A percentile compares a stretch with the other conserved stretches of the same genome.
Conservation (phyloP, 768 basidiomycete genomes). For the Phlegmacium glaucopus region DNA sequence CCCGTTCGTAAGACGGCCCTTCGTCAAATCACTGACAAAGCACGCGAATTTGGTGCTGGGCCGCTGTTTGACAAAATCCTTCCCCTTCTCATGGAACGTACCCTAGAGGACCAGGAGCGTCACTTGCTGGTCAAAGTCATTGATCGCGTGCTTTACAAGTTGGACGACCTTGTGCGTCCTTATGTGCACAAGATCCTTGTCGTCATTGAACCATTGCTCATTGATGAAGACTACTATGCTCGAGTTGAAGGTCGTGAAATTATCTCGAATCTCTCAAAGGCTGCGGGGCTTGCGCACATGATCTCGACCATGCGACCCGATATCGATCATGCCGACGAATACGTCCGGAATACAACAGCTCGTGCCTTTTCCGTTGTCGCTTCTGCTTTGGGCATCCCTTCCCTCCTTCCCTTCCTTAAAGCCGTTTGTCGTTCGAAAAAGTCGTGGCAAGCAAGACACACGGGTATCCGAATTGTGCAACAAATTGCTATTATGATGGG, state of each 20-base stretch:
- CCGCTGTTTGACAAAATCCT: constrained; percentile 99
- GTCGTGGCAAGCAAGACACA: constrained; percentile 99
- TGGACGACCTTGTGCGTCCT: constrained; percentile 97
- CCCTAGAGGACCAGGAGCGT: constrained; percentile 96
- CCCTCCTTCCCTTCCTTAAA: constrained; percentile 95
- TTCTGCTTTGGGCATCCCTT: constrained; percentile 96
- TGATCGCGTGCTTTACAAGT: constrained; percentile 96
- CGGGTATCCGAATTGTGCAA: constrained; percentile 98
- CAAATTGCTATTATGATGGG: constrained; percentile 99
- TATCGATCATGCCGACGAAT: constrained; percentile 99
- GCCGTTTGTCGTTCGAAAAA: constrained; percentile 99
- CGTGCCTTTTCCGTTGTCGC: constrained; percentile 99
- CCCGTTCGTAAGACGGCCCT: constrained; percentile 97
- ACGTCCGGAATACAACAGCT: constrained; percentile 98
- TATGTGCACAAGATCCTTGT: constrained; percentile 99
- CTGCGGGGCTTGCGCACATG: constrained; percentile 99
- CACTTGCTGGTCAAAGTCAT: constrained; percentile 99
- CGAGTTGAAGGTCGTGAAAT: constrained; percentile 99
- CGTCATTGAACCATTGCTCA: constrained; percentile 97
- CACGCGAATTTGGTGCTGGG: constrained; percentile 96
- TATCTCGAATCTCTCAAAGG: constrained; percentile 97
- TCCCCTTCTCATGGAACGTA: constrained; percentile 96
- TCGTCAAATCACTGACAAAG: constrained; percentile 98
- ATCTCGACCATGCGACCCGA: constrained; percentile 99
- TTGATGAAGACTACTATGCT: constrained; percentile 96